Conservation (phyloP, 2,329 filamentous ascomycete species). For the Epichloe glyceriae region DNA sequence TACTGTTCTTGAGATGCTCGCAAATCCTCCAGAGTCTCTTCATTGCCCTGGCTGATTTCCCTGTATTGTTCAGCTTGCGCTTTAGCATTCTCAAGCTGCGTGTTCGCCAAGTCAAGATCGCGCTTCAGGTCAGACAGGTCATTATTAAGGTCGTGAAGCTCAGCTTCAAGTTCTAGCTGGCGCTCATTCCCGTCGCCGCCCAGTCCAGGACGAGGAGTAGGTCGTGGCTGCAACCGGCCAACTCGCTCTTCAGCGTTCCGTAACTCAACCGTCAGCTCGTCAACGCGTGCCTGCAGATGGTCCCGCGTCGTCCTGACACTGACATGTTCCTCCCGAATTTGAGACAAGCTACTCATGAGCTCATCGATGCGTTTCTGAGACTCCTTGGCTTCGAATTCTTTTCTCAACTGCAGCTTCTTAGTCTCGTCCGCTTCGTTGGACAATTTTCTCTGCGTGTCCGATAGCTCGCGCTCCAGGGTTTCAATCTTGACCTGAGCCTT, state of each 20-base stretch:
- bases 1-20: slow-evolving; percentile 75
- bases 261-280: slow-evolving; percentile 79
- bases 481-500: slow-evolving; percentile 70
- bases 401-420: slow-evolving; percentile 69
- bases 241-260: slow-evolving; percentile 81
- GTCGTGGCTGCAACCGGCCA: slow-evolving; percentile 67
- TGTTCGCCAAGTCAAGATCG: slow-evolving; percentile 67
- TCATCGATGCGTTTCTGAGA: slow-evolving; percentile 88
- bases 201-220: slow-evolving; percentile 46
- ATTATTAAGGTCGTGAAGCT: slow-evolving; percentile 67
- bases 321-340: slow-evolving; percentile 75
- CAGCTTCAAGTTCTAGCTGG: slow-evolving; percentile 40
- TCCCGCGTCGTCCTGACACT: slow-evolving; percentile 78
- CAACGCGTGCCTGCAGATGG: slow-evolving; percentile 76
- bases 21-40: slow-evolving; percentile 73
- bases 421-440: slow-evolving; percentile 71
- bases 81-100: slow-evolving; percentile 70
- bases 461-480: slow-evolving; percentile 64
- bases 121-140: slow-evolving; percentile 80
- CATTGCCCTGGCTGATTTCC: slow-evolving; percentile 70
- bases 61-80: slow-evolving; percentile 79
- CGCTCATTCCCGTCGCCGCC: slow-evolving; percentile 29
- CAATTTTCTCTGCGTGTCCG: slow-evolving; percentile 68
- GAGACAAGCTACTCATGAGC: slow-evolving; percentile 64
- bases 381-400: slow-evolving; percentile 83